phyloP scores from a whole-genome alignment of 2,329 filamentous ascomycete genomes.

The Alternaria viburni region DNA sequence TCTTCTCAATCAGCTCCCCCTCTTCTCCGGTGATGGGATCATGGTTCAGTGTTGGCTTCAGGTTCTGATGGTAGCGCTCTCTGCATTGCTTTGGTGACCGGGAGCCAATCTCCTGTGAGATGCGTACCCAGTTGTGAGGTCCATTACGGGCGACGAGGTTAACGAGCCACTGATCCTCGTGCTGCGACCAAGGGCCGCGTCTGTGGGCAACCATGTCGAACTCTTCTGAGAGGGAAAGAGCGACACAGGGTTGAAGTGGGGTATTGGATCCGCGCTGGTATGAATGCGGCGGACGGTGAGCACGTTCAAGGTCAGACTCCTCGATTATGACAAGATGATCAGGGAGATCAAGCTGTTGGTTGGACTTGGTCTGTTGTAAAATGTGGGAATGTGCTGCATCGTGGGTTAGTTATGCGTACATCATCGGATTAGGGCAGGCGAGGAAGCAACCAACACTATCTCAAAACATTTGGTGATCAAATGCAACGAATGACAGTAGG shows the following conservation, averaged over 20 bases:
- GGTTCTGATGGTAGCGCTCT: slow-evolving; percentile 91
- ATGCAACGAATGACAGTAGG: not conserved
- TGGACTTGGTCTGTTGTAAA: not conserved
- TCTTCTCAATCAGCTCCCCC: slow-evolving; percentile 73
- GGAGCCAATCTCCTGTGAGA: slow-evolving; percentile 75
- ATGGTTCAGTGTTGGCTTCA: slow-evolving; percentile 80
- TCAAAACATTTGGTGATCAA: not conserved
- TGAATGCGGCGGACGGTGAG: not conserved
- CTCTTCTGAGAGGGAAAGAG: slow-evolving; percentile 1
- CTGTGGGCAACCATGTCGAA: slow-evolving; percentile 62
- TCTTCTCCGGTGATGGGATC: slow-evolving; percentile 83
- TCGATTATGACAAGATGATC: not conserved
- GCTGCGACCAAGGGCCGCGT: slow-evolving; percentile 82
- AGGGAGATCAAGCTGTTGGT: not conserved
- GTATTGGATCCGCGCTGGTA: not conserved
- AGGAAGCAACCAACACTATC: not conserved
- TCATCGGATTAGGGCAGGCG: not conserved
- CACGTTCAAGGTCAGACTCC: not conserved
- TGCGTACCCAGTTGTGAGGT: slow-evolving; percentile 87
- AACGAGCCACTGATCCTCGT: slow-evolving; percentile 75
- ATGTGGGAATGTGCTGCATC: slow-evolving; percentile 1
- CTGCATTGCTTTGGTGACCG: slow-evolving; percentile 93
- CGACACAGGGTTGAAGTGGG: not conserved
- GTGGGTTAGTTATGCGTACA: slow-evolving; percentile 12
- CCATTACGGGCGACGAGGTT: slow-evolving; percentile 74